Evolutionary conservation across 2,329 filamentous ascomycete genomes (phyloP), one percentile per base, ranked within the genome.

Genomic region (Monosporascus sp.): DNA sequence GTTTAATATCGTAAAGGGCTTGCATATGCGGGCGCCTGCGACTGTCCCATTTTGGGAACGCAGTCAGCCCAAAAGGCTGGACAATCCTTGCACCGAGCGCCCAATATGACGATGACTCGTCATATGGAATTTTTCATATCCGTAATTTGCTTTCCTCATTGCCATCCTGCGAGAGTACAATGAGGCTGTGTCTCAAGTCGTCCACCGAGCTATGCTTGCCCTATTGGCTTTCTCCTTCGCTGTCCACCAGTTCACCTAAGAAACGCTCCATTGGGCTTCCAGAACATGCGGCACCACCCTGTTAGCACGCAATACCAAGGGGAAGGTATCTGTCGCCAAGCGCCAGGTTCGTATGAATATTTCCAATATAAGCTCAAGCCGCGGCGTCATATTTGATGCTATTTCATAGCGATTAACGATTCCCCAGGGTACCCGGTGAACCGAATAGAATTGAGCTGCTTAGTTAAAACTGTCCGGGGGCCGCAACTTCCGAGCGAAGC

Each of bases 161-260:
- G 18, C 24, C 24, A 27, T 46, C 22, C 31, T 15, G 31, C 24
- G 43, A 2, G 14, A 24, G 43, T 46, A 46, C 14, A 17, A 17
- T 15, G 43, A 46, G 43, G 24, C 4, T 17, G 24, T 17, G 24
- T 1, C 43, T 27, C 43, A 11, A 31, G 43, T 22, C 43, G 9
- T 27, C n/a, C 24, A 18, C 43, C 24, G 43, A 46, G n/a, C 15
- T 17, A 46, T 46, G 43, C 27, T 31, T 24, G 24, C 20, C 20
- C 24, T 7, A 7, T 24, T 24, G 43, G 7, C 8, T 27, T n/a
- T 6, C 22, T 18, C 27, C 38, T 55, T 47, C 55, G 37, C 46
- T 51, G 17, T 51, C 51, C 46, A 45, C 47, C 51, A 55, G 35
- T 51, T 53, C 18, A 49, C 48, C 43, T 31, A 9, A 31, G 22